These are phyloP conservation scores for Quercus aquifolioides DNA, from an alignment of 306 rosid genomes.

Conservation along the genomic window DNA sequence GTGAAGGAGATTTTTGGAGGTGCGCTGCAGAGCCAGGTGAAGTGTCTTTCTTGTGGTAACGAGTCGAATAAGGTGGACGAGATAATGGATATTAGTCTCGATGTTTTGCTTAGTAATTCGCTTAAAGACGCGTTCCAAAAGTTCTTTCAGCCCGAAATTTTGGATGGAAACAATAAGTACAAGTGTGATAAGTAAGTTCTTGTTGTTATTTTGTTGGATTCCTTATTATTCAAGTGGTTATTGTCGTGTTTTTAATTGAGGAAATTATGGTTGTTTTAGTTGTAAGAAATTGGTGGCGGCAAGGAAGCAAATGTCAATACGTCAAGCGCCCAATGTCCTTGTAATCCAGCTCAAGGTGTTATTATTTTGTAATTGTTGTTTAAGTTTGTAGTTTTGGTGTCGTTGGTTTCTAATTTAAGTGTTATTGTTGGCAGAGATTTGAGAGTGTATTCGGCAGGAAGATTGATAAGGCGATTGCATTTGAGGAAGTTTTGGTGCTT, in stretches of 20 bases:
- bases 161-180: constrained; percentile 95
- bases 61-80: constrained; percentile 98
- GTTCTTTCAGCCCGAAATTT: constrained; percentile 87
- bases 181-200: constrained; percentile 79
- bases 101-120: constrained; percentile 88
- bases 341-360: constrained; percentile 92
- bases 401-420: constrained; percentile 16
- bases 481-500: constrained; percentile 87
- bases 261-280: constrained; percentile 37
- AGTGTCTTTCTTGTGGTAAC: constrained; percentile 81
- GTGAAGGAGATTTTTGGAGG: constrained; percentile 96
- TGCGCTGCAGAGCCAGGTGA: constrained; percentile 98
- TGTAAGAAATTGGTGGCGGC: constrained; percentile 93
- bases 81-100: constrained; percentile 98
- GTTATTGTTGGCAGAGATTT: constrained; percentile 66
- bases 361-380: constrained; percentile 2
- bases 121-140: constrained; percentile 79
- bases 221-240: too few relatives aligned
- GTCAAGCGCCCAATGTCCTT: constrained; percentile 89
- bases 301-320: constrained; percentile 91
- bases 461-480: constrained; percentile 86
- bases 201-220: too few relatives aligned
- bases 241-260: constrained; percentile 18
- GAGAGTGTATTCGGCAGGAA: constrained; percentile 90
- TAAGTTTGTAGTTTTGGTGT: not conserved